Conservation (phyloP, 2,329 filamentous ascomycete species). For the Exophiala aquamarina region DNA sequence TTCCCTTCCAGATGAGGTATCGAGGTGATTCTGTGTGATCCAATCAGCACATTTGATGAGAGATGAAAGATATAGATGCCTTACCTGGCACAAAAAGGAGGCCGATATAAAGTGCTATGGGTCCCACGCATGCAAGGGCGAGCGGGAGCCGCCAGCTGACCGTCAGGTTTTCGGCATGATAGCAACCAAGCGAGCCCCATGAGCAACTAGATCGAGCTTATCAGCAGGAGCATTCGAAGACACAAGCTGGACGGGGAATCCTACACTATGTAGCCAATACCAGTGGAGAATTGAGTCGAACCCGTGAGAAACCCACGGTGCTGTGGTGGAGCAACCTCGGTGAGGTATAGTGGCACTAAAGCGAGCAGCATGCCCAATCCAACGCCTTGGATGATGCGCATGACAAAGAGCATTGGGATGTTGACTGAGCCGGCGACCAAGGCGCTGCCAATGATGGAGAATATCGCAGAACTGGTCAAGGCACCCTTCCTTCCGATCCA, state of each 20-base stretch:
- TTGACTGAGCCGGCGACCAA: conserved; percentile 36
- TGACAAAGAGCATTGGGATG: conserved; percentile 19
- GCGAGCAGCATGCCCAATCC: conserved; percentile 42
- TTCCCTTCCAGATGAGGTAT: conserved; percentile 10
- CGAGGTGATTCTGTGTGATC: conserved; percentile 12
- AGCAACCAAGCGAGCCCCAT: conserved; percentile 10
- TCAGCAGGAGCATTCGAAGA: neutral
- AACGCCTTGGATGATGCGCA: conserved; percentile 31
- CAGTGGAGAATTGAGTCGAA: conserved; percentile 11
- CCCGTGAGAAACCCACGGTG: conserved; percentile 37
- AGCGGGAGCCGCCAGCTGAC: conserved; percentile 15
- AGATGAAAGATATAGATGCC: neutral
- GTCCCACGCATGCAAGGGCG: neutral
- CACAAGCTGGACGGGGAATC: neutral
- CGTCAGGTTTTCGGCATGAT: conserved; percentile 9
- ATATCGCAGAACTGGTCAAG: conserved; percentile 35
- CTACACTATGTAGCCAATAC: conserved; percentile 14
- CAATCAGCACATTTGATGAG: neutral
- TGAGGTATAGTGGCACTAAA: conserved; percentile 43
- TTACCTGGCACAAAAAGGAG: conserved; percentile 16
- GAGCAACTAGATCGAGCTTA: conserved; percentile 2
- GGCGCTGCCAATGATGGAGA: conserved; percentile 35
- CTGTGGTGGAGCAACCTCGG: conserved; percentile 43
- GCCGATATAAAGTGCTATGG: neutral
- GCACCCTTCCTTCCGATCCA: conserved; percentile 36